These are phyloP conservation scores for Bolboschoenus planiculmis DNA, from an alignment of 176 grass and related monocot genomes.

Conservation along the genomic window DNA sequence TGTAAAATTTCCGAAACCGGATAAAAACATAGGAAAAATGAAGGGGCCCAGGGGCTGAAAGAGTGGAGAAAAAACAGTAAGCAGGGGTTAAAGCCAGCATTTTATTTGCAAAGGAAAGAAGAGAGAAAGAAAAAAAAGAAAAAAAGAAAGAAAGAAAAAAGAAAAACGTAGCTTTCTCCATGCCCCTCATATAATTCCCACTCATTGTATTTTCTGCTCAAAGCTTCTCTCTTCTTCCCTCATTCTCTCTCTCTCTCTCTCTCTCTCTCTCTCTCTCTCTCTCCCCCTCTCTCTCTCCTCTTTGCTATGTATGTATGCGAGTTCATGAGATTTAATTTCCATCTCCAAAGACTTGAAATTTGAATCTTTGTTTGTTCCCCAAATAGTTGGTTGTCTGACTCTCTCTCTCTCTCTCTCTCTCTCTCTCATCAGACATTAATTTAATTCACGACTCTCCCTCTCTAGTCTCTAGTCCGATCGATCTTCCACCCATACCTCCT, in stretches of 20 bases:
- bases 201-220: slow-evolving; percentile 38
- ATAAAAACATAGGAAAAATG: neutral
- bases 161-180: slow-evolving; percentile 25
- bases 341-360: slow-evolving; percentile 13
- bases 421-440: slow-evolving; percentile 24
- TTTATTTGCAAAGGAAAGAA: slow-evolving; percentile 2
- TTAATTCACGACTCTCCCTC: slow-evolving; percentile 38
- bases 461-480: slow-evolving; percentile 30
- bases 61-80: slow-evolving; percentile 11
- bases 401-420: neutral
- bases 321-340: neutral
- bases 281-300: neutral
- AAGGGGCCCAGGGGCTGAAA: neutral
- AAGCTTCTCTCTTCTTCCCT: slow-evolving; percentile 27
- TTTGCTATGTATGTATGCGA: neutral
- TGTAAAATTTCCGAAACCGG: slow-evolving; percentile 12
- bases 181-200: slow-evolving; percentile 25
- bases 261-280: neutral
- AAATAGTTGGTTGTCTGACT: slow-evolving; percentile 20
- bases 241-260: neutral
- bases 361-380: slow-evolving; percentile 24
- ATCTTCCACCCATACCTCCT: slow-evolving; percentile 37
- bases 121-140: neutral
- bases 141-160: neutral
- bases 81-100: slow-evolving; percentile 14